phyloP scores from a whole-genome alignment of 2,329 filamentous ascomycete species.

The Alternaria angustiovoidea region DNA sequence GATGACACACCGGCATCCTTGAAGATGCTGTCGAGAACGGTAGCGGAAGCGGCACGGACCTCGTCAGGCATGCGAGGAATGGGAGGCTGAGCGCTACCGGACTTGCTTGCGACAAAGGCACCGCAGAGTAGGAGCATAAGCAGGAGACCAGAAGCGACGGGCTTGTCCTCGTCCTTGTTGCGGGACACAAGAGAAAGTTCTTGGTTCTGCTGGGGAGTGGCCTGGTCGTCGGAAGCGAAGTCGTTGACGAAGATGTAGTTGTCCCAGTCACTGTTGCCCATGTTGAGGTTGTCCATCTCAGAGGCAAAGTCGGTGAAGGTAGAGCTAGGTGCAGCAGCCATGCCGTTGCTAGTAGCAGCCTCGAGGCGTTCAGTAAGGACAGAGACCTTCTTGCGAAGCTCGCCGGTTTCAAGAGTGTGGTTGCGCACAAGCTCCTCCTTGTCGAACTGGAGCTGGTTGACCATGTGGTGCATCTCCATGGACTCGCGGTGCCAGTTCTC shows the following conservation, averaged over 20 bases:
- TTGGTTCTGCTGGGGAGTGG: constrained; percentile 44
- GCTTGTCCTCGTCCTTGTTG: constrained; percentile 60
- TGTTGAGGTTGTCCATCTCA: constrained; percentile 83
- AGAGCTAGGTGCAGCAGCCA: constrained; percentile 63
- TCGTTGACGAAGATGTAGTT: constrained; percentile 80
- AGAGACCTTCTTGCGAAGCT: constrained; percentile 90
- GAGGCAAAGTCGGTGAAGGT: constrained; percentile 76
- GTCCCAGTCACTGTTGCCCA: constrained; percentile 81
- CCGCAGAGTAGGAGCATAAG: constrained; percentile 97
- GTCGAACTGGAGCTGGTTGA: constrained; percentile 80
- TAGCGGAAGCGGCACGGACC: constrained; percentile 78
- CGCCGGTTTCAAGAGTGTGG: constrained; percentile 89
- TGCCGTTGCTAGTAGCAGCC: constrained; percentile 55
- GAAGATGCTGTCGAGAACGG: constrained; percentile 80
- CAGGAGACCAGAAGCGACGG: constrained; percentile 81
- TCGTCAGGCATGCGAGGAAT: constrained; percentile 83
- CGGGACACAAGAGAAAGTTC: constrained; percentile 54
- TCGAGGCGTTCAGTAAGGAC: constrained; percentile 80
- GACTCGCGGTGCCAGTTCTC: constrained; percentile 77
- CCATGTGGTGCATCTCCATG: constrained; percentile 76
- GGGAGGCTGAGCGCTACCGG: constrained; percentile 72
- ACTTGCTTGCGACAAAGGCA: constrained; percentile 92
- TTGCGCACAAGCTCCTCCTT: constrained; percentile 90
- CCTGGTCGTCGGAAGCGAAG: constrained; percentile 66
- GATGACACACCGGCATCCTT: constrained; percentile 74